Conservation (phyloP, 805 yeast species). For the Metschnikowia lunata region DNA sequence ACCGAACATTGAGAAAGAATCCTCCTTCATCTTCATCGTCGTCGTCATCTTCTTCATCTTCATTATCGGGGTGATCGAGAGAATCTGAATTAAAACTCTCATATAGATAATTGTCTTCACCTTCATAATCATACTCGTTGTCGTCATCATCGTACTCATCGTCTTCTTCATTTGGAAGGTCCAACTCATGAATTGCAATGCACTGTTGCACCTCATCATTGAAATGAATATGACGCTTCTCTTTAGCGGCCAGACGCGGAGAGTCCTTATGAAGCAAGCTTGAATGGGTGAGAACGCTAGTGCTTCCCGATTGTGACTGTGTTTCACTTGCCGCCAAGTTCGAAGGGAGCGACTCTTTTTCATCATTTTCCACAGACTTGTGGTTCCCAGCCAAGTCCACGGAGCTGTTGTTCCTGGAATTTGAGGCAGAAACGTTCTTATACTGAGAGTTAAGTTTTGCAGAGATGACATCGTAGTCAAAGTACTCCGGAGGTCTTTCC, state of each 20-base stretch:
- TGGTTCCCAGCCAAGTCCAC: constrained; percentile 18
- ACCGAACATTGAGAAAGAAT: constrained; percentile 54
- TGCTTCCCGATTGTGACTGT: constrained; percentile 1
- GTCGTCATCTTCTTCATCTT: constrained; percentile 26
- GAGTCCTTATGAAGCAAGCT: constrained; percentile 7
- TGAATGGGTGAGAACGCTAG: constrained; percentile 2
- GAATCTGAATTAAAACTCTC: constrained; percentile 15
- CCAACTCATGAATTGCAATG: constrained; percentile 53
- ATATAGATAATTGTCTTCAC: constrained; percentile 14
- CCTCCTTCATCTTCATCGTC: constrained; percentile 60
- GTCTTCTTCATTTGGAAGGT: constrained; percentile 10
- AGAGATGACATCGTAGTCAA: constrained; percentile 41
- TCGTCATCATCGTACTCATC: constrained; percentile 16
- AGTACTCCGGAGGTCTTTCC: constrained; percentile 33
- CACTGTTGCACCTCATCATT: constrained; percentile 95
- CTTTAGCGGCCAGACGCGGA: constrained; percentile 11
- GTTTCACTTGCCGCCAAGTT: not conserved
- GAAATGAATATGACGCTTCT: constrained; percentile 77
- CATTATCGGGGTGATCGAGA: not conserved
- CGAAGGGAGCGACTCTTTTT: not conserved
- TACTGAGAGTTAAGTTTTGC: constrained; percentile 42
- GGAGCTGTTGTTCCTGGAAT: constrained; percentile 29
- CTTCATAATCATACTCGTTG: constrained; percentile 20
- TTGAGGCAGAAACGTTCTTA: constrained; percentile 21
- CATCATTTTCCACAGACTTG: constrained; percentile 3